A percentile compares a stretch with the other conserved stretches of the same genome.
Conservation (phyloP, 495 filamentous ascomycete genomes). For the Penicillium chermesinum region DNA sequence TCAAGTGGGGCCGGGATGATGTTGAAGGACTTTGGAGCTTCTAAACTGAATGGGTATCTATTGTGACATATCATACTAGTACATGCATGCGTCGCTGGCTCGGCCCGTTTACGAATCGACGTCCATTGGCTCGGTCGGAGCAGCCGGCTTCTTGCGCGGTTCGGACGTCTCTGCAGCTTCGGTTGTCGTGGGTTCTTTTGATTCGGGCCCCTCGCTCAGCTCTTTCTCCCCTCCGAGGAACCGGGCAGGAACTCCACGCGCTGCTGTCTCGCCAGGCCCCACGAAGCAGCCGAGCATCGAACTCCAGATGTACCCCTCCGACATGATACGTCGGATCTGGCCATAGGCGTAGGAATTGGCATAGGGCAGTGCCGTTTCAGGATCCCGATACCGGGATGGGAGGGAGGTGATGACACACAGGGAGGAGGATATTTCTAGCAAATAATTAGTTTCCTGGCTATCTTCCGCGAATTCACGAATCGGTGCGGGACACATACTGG, state of each 20-base stretch:
- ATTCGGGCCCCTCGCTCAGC: conserved; percentile 3
- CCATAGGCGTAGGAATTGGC: conserved; percentile 68
- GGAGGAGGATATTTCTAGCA: conserved; percentile 42
- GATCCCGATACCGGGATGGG: conserved; percentile 71
- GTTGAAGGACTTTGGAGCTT: conserved; percentile 7
- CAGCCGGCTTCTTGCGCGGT: not conserved
- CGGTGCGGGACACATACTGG: conserved; percentile 43
- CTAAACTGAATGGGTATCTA: conserved; percentile 9
- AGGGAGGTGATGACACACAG: conserved; percentile 77
- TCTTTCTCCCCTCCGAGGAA: conserved; percentile 44
- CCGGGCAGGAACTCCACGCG: conserved; percentile 62
- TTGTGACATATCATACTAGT: conserved; percentile 10
- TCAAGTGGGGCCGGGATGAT: conserved; percentile 9
- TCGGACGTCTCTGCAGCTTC: not conserved
- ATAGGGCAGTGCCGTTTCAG: conserved; percentile 70
- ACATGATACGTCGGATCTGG: conserved; percentile 56
- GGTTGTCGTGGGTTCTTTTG: conserved; percentile 3
- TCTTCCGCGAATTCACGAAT: not conserved
- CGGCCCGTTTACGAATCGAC: conserved; percentile 9
- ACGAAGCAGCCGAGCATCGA: conserved; percentile 70
- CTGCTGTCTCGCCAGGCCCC: conserved; percentile 55
- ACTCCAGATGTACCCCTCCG: conserved; percentile 67
- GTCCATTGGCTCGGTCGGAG: conserved; percentile 17
- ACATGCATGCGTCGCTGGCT: not conserved
- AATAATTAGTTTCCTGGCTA: not conserved